phyloP scores from a whole-genome alignment of 2,329 filamentous ascomycete genomes.

The Penicillium sp. region DNA sequence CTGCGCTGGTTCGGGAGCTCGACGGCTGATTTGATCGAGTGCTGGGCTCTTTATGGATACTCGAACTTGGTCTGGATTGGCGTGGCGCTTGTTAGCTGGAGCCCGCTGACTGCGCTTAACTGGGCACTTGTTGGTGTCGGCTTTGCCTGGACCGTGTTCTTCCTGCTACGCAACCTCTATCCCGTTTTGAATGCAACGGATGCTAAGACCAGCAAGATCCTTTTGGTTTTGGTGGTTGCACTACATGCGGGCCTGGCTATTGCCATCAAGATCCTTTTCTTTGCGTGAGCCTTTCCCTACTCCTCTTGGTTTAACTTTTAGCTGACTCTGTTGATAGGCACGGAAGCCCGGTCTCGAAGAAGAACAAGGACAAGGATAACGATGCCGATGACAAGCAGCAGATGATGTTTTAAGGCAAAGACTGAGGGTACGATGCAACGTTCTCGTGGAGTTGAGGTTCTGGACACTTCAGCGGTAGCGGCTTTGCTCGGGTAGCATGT shows the following conservation, averaged over 20 bases:
- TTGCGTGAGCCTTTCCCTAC: slow-evolving; percentile 55
- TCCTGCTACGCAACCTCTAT: slow-evolving; percentile 80
- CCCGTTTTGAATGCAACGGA: slow-evolving; percentile 91
- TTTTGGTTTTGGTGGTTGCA: slow-evolving; percentile 76
- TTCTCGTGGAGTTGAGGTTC: slow-evolving; percentile 1
- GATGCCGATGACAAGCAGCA: slow-evolving; percentile 29
- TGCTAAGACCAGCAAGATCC: slow-evolving; percentile 79
- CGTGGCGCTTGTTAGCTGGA: slow-evolving; percentile 88
- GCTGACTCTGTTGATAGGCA: slow-evolving; percentile 42
- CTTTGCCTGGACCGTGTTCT: slow-evolving; percentile 75
- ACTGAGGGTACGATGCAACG: neutral
- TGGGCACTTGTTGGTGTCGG: slow-evolving; percentile 88
- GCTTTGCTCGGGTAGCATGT: slow-evolving; percentile 23
- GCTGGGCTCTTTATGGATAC: slow-evolving; percentile 93
- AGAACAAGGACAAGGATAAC: slow-evolving; percentile 32
- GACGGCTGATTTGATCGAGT: slow-evolving; percentile 87
- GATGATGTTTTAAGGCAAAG: slow-evolving; percentile 27
- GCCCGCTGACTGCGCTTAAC: slow-evolving; percentile 78
- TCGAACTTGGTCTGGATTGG: slow-evolving; percentile 96
- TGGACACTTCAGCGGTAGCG: slow-evolving; percentile 1
- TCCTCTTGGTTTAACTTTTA: neutral
- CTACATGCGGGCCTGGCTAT: slow-evolving; percentile 86
- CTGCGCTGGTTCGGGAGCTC: slow-evolving; percentile 95
- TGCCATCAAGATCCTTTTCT: slow-evolving; percentile 95
- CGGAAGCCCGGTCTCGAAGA: slow-evolving; percentile 56